Base-by-base conservation (phyloP, 331 rosid genomes). In the Pyrus hybrid region DNA sequence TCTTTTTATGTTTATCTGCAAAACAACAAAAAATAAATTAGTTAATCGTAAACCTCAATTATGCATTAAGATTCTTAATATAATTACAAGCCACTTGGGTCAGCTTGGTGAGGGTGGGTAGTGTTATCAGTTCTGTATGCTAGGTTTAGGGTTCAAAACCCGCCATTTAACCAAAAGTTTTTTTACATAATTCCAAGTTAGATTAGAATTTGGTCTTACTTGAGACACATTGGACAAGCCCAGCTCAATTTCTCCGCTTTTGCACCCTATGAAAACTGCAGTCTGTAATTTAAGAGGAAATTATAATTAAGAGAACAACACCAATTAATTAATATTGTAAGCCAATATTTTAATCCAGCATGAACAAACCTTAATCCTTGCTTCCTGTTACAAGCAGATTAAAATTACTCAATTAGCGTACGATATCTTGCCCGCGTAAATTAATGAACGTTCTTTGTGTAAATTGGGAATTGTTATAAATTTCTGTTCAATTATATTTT, bases 221-320 rank as follows among this genome's bases (percentile, higher is more conserved):
- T 85, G 91, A 71, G 97, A 82, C 84, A 76, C 85, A 29, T 77
- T 81, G 68, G 93, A 78, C 74, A 90, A 86, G 17, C 97, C 98
- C 37, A 93, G 81, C 83, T 93, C 98, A 80, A 93, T 87, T 87
- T 93, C 98, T 35, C 97, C 97, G 63, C 71, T 80, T 71, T 77
- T 86, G 81, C 90, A 90, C 60, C 89, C 97, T 89, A 93, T 88
- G 91, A 90, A 93, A 77, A 88, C 81, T 32, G 91, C 91, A 56
- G 86, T 84, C 97, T 93, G 84, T 77, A 49, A 71, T n/a, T 25
- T 16, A 18, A 11, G 7, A 26, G 23, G 8, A 16, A 16, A 13
- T 63, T 70, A 67, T 35, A 77, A 71, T 23, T 5, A 69, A 66
- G 22, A 73, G 4, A 63, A 32, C 22, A 18, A 7, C 35, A 8